Evolutionary conservation across 768 basidiomycete genomes (phyloP).

Genomic region (Boletus rubroflammeus): DNA sequence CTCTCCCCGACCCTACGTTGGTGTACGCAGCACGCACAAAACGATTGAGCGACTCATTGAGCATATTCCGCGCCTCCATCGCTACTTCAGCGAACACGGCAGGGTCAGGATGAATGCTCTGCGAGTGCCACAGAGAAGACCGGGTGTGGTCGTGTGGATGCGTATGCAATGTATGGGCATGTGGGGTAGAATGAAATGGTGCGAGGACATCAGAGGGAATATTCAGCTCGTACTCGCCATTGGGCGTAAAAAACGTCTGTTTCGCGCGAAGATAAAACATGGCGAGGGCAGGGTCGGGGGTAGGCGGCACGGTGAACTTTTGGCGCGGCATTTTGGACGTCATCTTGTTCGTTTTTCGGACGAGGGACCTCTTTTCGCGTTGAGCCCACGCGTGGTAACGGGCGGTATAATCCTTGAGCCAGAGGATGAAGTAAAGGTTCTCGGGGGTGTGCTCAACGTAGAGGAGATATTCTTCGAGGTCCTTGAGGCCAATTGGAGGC

Average conservation of each 20-base stretch:
- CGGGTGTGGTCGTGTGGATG: constrained; percentile 8
- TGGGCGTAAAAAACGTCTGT: constrained; percentile 75
- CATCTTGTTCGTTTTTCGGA: constrained; percentile 42
- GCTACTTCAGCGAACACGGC: constrained; percentile 58
- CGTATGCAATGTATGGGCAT: constrained; percentile 23
- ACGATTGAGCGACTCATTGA: constrained; percentile 59
- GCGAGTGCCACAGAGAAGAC: constrained; percentile 23
- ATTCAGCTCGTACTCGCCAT: constrained; percentile 67
- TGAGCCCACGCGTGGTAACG: constrained; percentile 43
- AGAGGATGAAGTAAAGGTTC: constrained; percentile 82
- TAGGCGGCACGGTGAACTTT: constrained; percentile 30
- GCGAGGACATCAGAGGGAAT: constrained; percentile 64
- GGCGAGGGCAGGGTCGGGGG: constrained; percentile 52
- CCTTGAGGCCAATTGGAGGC: constrained; percentile 74
- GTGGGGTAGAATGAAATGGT: constrained; percentile 47
- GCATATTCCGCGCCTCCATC: constrained; percentile 52
- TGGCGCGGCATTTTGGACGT: constrained; percentile 33
- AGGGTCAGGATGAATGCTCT: constrained; percentile 57
- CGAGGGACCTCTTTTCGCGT: constrained; percentile 24
- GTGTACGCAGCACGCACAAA: constrained; percentile 69
- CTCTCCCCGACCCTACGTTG: constrained; percentile 65
- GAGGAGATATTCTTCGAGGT: constrained; percentile 77
- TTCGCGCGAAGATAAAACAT: constrained; percentile 79
- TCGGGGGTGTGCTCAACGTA: constrained; percentile 75
- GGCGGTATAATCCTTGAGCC: constrained; percentile 69